phyloP scores from a whole-genome alignment of 495 filamentous ascomycete species.

The Trichoderma asperelloides region DNA sequence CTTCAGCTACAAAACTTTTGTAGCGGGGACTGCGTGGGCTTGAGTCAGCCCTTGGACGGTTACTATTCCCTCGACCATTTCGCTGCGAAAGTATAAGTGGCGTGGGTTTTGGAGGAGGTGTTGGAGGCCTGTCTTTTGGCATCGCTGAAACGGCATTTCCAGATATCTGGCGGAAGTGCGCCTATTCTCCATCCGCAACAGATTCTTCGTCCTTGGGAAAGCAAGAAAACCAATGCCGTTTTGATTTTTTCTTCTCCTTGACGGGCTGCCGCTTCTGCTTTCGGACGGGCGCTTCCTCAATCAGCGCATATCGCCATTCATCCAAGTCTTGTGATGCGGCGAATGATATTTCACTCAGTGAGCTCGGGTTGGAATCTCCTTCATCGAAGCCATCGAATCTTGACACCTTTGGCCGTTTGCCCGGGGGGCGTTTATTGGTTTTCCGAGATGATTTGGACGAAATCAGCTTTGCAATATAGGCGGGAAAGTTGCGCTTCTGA shows the following conservation, averaged over 20 bases:
- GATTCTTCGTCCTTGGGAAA: not conserved
- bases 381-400: conserved; percentile 8
- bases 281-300: not conserved
- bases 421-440: not conserved
- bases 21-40: not conserved
- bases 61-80: not conserved
- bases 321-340: conserved; percentile 1
- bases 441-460: not conserved
- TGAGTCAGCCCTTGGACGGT: not conserved
- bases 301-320: not conserved
- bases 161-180: not conserved
- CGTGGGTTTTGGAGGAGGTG: not conserved
- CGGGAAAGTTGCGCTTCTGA: conserved; percentile 18
- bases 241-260: not conserved
- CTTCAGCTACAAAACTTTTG: not conserved
- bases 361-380: not conserved
- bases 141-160: not conserved
- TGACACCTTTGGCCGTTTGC: conserved; percentile 7
- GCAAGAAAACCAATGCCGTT: not conserved
- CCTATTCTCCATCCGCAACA: not conserved
- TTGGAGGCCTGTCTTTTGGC: not conserved
- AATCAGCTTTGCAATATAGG: not conserved
- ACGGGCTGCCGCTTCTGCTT: not conserved
- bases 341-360: conserved; percentile 2
- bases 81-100: not conserved